phyloP scores from a whole-genome alignment of 1,284 basidiomycete species.

The Boletellus deceptivus region DNA sequence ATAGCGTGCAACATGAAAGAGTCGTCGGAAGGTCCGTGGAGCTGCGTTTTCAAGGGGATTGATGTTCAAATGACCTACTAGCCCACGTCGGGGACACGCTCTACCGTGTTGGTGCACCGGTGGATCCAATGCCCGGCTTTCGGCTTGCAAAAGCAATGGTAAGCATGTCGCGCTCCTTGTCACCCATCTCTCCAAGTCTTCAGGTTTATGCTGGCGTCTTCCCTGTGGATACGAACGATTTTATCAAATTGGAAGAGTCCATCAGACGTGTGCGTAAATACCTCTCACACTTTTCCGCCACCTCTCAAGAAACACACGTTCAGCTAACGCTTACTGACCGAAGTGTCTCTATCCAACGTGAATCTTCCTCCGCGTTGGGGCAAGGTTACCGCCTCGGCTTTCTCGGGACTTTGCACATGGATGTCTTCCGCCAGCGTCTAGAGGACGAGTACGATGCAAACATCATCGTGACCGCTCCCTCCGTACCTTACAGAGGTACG shows the following conservation, averaged over 20 bases:
- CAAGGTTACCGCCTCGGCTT: slow-evolving; percentile 96
- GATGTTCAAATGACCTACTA: slow-evolving; percentile 33
- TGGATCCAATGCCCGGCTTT: slow-evolving; percentile 90
- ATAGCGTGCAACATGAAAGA: slow-evolving; percentile 98
- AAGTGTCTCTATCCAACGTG: slow-evolving; percentile 88
- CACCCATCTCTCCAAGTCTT: slow-evolving; percentile 1
- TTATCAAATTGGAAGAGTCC: slow-evolving; percentile 93
- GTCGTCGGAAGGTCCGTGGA: slow-evolving; percentile 78
- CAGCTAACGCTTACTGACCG: slow-evolving; percentile 86
- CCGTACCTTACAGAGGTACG: slow-evolving; percentile 86
- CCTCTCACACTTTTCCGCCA: slow-evolving; percentile 1
- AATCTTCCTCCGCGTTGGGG: slow-evolving; percentile 91
- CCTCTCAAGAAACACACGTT: slow-evolving; percentile 17
- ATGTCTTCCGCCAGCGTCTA: slow-evolving; percentile 92
- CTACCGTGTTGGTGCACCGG: slow-evolving; percentile 69
- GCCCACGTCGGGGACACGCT: slow-evolving; percentile 95
- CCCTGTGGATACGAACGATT: slow-evolving; percentile 90
- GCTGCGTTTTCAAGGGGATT: neutral
- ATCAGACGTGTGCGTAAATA: slow-evolving; percentile 72
- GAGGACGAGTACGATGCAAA: slow-evolving; percentile 96
- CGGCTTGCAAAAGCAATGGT: slow-evolving; percentile 95
- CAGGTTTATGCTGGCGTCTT: slow-evolving; percentile 96
- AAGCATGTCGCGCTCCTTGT: neutral
- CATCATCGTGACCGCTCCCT: slow-evolving; percentile 89
- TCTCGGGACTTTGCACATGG: slow-evolving; percentile 95